Conservation (phyloP, 1,284 basidiomycete species). For the Trichosporon inkin region DNA sequence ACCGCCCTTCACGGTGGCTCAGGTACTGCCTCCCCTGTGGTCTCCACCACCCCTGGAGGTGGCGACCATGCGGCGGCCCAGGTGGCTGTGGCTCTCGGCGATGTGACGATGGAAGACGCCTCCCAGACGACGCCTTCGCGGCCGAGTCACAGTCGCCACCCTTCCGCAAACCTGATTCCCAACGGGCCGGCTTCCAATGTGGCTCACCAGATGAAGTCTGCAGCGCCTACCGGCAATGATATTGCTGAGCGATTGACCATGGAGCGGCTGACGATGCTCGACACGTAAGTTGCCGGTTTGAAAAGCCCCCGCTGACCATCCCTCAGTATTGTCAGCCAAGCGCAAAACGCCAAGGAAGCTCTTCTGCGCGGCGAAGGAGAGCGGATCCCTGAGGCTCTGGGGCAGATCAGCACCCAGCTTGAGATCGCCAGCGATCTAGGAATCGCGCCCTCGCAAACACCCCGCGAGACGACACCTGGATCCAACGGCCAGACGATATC, state of each 20-base stretch:
- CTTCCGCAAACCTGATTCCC: background rate
- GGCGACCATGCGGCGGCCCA: background rate
- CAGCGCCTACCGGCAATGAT: constrained; percentile 12
- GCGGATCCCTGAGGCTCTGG: constrained; percentile 36
- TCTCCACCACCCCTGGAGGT: background rate
- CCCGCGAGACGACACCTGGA: constrained; percentile 28
- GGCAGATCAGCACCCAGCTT: constrained; percentile 40
- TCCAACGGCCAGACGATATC: constrained; percentile 31
- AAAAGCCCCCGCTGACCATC: no score
- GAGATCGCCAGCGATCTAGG: constrained; percentile 43
- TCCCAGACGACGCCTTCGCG: constrained; percentile 14
- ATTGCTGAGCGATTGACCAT: constrained; percentile 19
- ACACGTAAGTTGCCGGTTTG: constrained; percentile 33
- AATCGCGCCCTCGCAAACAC: constrained; percentile 34
- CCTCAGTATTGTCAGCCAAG: constrained; percentile 39
- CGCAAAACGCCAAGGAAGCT: constrained; percentile 40
- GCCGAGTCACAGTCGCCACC: constrained; percentile 16
- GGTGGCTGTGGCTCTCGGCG: constrained; percentile 11
- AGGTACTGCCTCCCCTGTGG: background rate
- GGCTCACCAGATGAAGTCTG: background rate
- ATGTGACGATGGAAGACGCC: constrained; percentile 42
- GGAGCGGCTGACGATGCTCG: constrained; percentile 35
- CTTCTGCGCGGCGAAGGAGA: constrained; percentile 39
- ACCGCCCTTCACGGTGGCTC: constrained; percentile 24
- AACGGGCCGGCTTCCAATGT: background rate